Evolutionary conservation across 2,329 filamentous ascomycete species (phyloP), one percentile per base, ranked within the genome.

Genomic region (Paecilomyces dactylethromorphus): DNA sequence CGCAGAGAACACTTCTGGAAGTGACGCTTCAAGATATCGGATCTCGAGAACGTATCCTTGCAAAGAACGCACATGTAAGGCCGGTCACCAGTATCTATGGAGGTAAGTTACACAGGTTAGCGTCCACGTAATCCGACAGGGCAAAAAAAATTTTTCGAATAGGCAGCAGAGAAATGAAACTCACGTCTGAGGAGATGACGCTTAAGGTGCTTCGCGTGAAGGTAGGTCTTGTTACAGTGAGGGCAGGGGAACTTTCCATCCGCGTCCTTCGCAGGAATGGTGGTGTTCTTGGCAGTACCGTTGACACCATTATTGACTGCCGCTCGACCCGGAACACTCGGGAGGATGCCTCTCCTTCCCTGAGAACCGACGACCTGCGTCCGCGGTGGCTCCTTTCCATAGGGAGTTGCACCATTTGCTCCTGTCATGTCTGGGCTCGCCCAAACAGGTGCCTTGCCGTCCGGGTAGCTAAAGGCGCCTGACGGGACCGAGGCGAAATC

Each of bases 1-100:
- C 94, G 88, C 65, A 97, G 91, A 45, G 94, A 97, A 80, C 94
- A 99, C 81, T 99, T 99, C 77, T 97, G 92, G 79, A 97, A 99
- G 79, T 99, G 94, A 65, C 94, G 91, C 82, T 99, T 99, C 69
- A 99, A 81, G 65, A 99, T 97, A 73, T 99, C 94, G 82, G 92
- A 96, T 74, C 94, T 88, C 54, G 91, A 96, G 78, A 99, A 99
- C 33, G 92, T 97, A 77, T 97, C 94, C 75, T 94, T 92, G 82
- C 94, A 99, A 56, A 99, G 83, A 65, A 96, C 91, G 79, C 94
- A 99, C 87, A 95, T 95, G 80, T 99, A 99, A 59, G 94, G 94
- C 65, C 94, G 91, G 76, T 97, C 93, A 70, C 94, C 94, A 62
- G 94, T 97, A 80, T 99, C 93, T 96, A 68, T 53, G 58, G 26